A percentile compares a stretch with the other conserved stretches of the same genome.
phyloP scores from a whole-genome alignment of 495 filamentous ascomycete species.

The Penicillium herquei region DNA sequence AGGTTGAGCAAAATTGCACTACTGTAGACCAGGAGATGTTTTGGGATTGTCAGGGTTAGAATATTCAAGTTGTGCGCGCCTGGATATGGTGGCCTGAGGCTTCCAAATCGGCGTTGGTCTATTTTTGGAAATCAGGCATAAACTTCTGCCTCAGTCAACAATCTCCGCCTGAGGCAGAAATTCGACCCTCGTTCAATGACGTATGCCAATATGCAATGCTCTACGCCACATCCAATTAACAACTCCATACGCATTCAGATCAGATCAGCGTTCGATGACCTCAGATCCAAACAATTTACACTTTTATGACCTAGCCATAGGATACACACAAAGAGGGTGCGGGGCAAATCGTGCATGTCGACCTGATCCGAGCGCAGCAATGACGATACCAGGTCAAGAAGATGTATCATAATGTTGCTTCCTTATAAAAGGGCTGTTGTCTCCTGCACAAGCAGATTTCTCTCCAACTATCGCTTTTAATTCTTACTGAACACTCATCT shows the following conservation, averaged over 20 bases:
- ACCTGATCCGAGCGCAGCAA: slow-evolving; percentile 14
- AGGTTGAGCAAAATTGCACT: no score
- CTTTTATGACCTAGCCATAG: slow-evolving; percentile 6
- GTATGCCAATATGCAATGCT: slow-evolving; percentile 1
- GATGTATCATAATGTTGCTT: background rate
- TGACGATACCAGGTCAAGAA: slow-evolving; percentile 14
- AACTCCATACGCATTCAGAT: background rate
- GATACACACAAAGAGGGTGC: background rate
- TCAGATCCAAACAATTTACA: slow-evolving; percentile 10
- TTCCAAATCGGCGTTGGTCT: no score
- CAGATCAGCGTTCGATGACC: slow-evolving; percentile 16
- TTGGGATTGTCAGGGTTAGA: no score
- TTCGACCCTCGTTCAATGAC: slow-evolving; percentile 6
- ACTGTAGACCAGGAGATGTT: no score
- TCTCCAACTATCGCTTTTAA: background rate
- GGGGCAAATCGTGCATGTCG: slow-evolving; percentile 6
- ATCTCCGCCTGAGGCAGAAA: background rate
- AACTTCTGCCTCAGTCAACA: no score
- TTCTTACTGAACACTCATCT: background rate
- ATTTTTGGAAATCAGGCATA: no score
- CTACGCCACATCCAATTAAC: slow-evolving; percentile 4
- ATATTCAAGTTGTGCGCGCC: no score
- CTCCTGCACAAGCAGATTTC: background rate
- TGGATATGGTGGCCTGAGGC: no score
- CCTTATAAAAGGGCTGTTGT: background rate